Conservation (phyloP, 768 basidiomycete species). For the Suillus tomentosus region DNA sequence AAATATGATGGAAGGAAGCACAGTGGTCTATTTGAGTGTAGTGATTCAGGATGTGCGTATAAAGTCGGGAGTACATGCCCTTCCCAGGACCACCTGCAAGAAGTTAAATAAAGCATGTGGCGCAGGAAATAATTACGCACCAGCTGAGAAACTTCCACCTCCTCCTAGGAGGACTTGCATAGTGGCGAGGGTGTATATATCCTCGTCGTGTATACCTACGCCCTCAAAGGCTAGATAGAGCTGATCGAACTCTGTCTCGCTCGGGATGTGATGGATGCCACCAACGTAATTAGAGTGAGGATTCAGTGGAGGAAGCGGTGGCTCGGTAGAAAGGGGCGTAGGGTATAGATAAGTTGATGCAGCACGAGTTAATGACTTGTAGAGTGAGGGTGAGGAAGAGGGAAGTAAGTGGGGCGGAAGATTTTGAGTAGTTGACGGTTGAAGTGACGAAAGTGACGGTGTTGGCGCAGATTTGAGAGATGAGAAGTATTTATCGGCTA, state of each 20-base stretch:
- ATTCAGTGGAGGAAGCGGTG: slow-evolving; percentile 19
- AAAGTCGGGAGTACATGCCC: slow-evolving; percentile 97
- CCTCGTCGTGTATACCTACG: slow-evolving; percentile 85
- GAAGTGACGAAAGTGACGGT: slow-evolving; percentile 26
- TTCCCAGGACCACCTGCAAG: slow-evolving; percentile 88
- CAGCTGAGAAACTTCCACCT: slow-evolving; percentile 95
- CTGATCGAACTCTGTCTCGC: slow-evolving; percentile 81
- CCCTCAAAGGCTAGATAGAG: slow-evolving; percentile 93
- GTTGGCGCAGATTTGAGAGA: slow-evolving; percentile 48
- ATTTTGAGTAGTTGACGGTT: slow-evolving; percentile 33
- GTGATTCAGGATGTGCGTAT: slow-evolving; percentile 94
- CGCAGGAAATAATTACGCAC: slow-evolving; percentile 34
- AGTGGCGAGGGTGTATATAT: slow-evolving; percentile 90
- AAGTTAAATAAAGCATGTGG: slow-evolving; percentile 13
- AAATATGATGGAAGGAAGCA: slow-evolving; percentile 96
- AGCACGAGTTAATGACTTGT: slow-evolving; percentile 73
- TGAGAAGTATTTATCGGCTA: slow-evolving; percentile 84
- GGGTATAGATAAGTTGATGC: slow-evolving; percentile 73
- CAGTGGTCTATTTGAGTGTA: slow-evolving; percentile 94
- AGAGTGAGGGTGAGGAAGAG: slow-evolving; percentile 51
- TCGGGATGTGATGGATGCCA: slow-evolving; percentile 71
- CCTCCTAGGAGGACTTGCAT: slow-evolving; percentile 96
- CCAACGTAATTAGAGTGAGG: slow-evolving; percentile 73
- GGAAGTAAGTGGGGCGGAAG: slow-evolving; percentile 62
- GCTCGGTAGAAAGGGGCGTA: slow-evolving; percentile 20